Evolutionary conservation across 202 grass and related monocot species (phyloP).

Genomic region (Miscanthus sacchariflorus): DNA sequence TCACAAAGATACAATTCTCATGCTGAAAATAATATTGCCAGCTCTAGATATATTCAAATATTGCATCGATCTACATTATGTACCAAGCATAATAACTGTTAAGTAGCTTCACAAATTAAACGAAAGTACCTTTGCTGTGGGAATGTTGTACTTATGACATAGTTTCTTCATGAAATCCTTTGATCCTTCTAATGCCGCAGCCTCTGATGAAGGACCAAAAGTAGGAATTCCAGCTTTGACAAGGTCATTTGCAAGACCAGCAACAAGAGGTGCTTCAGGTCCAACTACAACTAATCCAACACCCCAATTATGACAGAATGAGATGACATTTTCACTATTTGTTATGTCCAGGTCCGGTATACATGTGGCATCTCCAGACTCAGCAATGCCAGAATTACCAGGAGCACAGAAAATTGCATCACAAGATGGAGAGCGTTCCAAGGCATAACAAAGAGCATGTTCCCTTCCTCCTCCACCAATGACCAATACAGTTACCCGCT

Average conservation of each 20-base stretch:
- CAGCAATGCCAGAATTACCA: constrained; percentile 78
- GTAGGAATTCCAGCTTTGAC: constrained; percentile 63
- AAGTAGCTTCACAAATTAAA: constrained; percentile 8
- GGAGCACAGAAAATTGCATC: constrained; percentile 75
- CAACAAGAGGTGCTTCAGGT: constrained; percentile 87
- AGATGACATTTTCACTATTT: constrained; percentile 58
- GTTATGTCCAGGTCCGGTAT: constrained; percentile 71
- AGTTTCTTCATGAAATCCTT: constrained; percentile 96
- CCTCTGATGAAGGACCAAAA: constrained; percentile 79
- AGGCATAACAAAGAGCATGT: constrained; percentile 87
- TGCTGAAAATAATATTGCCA: background rate
- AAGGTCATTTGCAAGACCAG: constrained; percentile 79
- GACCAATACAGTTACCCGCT: constrained; percentile 54
- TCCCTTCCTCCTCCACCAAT: constrained; percentile 83
- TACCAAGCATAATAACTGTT: background rate
- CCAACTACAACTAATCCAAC: constrained; percentile 80
- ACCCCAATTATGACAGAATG: constrained; percentile 59
- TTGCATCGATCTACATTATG: background rate
- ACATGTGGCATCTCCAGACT: constrained; percentile 72
- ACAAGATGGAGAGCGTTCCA: constrained; percentile 68
- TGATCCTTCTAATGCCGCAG: constrained; percentile 90
- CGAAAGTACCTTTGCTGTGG: constrained; percentile 74
- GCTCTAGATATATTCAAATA: background rate
- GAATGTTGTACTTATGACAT: constrained; percentile 83
- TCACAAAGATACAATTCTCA: background rate